Conservation (phyloP, 352 stramenopile genomes). For the Globisporangium lucens region DNA sequence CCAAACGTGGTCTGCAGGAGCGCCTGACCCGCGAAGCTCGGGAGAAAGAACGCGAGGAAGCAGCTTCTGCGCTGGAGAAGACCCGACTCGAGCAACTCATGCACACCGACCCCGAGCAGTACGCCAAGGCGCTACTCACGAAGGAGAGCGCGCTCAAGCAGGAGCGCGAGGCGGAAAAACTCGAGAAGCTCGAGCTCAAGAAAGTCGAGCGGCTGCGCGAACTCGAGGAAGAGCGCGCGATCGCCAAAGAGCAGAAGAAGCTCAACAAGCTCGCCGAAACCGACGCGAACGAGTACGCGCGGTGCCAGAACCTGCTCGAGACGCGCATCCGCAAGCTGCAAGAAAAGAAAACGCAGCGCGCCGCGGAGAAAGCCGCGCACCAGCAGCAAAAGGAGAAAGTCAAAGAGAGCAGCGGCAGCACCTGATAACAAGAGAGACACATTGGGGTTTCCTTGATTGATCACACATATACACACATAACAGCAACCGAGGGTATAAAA, state of each 20-base stretch:
- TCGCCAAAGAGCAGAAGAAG: slow-evolving; percentile 57
- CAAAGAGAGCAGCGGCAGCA: background rate
- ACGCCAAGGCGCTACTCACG: slow-evolving; percentile 35
- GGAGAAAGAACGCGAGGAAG: slow-evolving; percentile 20
- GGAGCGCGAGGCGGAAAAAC: slow-evolving; percentile 31
- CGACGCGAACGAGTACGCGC: slow-evolving; percentile 44
- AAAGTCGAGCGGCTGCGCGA: slow-evolving; percentile 47
- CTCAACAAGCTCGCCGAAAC: slow-evolving; percentile 52
- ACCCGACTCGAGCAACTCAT: slow-evolving; percentile 31
- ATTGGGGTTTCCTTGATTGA: background rate
- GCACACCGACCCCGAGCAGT: slow-evolving; percentile 36
- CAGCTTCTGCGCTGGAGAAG: slow-evolving; percentile 25
- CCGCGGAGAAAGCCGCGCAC: slow-evolving; percentile 32
- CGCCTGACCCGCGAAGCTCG: slow-evolving; percentile 2
- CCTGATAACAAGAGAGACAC: background rate
- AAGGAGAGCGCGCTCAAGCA: slow-evolving; percentile 30
- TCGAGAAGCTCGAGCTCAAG: slow-evolving; percentile 41
- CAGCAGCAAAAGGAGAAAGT: slow-evolving; percentile 5
- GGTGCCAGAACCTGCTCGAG: slow-evolving; percentile 42
- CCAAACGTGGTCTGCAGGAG: slow-evolving; percentile 18
- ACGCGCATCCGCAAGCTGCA: slow-evolving; percentile 40
- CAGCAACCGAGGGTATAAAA: background rate
- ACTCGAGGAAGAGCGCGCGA: slow-evolving; percentile 56
- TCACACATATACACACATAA: background rate
- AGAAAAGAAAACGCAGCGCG: slow-evolving; percentile 45